Conservation (phyloP, 192 early-diverging fungal genomes). For the Coemansia sp. region DNA sequence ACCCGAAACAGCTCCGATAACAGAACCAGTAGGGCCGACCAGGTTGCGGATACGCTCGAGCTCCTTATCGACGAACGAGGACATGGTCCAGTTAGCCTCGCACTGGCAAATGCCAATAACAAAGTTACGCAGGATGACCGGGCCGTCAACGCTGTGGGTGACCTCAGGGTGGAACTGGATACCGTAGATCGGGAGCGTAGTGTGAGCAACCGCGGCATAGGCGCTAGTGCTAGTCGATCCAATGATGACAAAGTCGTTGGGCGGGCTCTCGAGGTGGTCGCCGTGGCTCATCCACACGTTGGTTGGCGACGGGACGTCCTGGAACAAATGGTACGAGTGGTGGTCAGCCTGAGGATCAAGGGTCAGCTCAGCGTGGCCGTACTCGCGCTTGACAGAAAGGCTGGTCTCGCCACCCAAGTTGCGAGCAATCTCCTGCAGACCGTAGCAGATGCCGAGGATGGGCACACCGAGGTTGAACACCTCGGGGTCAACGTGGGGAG, state of each 20-base stretch:
- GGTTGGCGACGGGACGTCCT: slow-evolving; percentile 61
- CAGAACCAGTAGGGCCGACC: slow-evolving; percentile 89
- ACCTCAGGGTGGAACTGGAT: slow-evolving; percentile 99
- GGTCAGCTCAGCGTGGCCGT: slow-evolving; percentile 84
- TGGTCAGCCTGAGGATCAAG: slow-evolving; percentile 65
- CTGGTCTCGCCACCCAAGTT: slow-evolving; percentile 80
- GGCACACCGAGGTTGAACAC: slow-evolving; percentile 89
- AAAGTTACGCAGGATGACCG: slow-evolving; percentile 89
- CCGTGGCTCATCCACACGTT: slow-evolving; percentile 99
- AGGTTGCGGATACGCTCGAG: slow-evolving; percentile 88
- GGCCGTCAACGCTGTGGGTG: slow-evolving; percentile 91
- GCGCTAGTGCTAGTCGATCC: slow-evolving; percentile 86
- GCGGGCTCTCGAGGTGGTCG: slow-evolving; percentile 84
- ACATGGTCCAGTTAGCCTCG: slow-evolving; percentile 94
- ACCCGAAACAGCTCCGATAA: slow-evolving; percentile 96
- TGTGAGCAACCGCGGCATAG: slow-evolving; percentile 86
- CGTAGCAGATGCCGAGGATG: slow-evolving; percentile 98
- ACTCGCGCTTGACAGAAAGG: slow-evolving; percentile 85
- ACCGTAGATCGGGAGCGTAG: slow-evolving; percentile 81
- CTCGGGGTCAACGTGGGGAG: slow-evolving; percentile 91
- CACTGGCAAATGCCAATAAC: slow-evolving; percentile 85
- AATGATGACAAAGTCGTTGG: slow-evolving; percentile 81
- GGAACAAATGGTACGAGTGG: slow-evolving; percentile 69
- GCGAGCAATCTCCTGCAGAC: slow-evolving; percentile 95
- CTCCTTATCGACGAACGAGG: slow-evolving; percentile 96